Evolutionary conservation across 208 protist species (phyloP), one percentile per base, ranked within the genome.

Genomic region (Crithidia mellificae): DNA sequence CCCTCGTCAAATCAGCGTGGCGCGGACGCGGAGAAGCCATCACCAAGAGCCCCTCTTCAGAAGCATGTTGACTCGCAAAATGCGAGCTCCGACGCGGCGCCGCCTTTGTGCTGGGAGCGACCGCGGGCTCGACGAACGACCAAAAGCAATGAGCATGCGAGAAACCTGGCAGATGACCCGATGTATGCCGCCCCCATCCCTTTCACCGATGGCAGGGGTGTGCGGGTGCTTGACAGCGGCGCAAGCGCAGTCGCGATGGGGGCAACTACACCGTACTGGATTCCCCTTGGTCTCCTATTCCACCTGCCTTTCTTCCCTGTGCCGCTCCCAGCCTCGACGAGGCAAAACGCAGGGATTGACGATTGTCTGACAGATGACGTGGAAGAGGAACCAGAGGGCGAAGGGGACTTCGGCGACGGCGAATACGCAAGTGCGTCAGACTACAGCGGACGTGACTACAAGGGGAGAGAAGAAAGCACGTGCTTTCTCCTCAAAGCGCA

Each of bases 241-340:
- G 5, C 46, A 22, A 29, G 6, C 20, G 5, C 9, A 15, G 6
- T 27, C 22, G 27, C 46, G 14, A 6, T 20, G 20, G 8, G 5
- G 20, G 20, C 46, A 27, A 27, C 27, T 24, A 2, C 30, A 14
- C 32, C 49, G 38, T 55, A 58, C 30, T 83, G 72, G 72, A 68
- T 76, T 6, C 65, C 67, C 14, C 8, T 65, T 19, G 17, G 9
- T 3, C 65, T 83, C n/a, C 24, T 79, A 11, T 5, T 2, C 6
- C 62, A 67, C 41, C 39, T 83, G 22, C 78, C 78, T 3, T 83
- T 76, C 39, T 79, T 83, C 39, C 67, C 77, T 9, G 53, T 69
- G 14, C 72, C 77, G 39, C 51, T 44, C 20, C 61, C 66, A 8
- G 22, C 9, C 11, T 22, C 9, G 27, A 39, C 32, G 29, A 6